Evolutionary conservation across 2,329 filamentous ascomycete genomes (phyloP), one percentile per base, ranked within the genome.

Genomic region (Trichoderma lentiforme): DNA sequence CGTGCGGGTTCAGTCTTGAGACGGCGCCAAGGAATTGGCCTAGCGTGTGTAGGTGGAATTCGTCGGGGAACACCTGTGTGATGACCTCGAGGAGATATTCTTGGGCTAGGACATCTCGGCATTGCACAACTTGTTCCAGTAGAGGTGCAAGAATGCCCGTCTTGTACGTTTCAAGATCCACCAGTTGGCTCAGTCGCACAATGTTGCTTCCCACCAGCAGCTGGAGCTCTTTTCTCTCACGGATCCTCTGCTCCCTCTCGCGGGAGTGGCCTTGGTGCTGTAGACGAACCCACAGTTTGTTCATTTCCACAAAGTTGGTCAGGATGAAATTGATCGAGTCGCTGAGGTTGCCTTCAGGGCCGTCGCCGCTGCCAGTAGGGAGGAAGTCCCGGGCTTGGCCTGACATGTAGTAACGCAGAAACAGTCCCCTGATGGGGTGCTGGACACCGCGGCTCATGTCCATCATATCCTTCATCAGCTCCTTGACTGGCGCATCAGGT

Each of bases 381-480:
- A 99, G 86, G 80, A 90, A 90, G 82, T 99, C 96, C 78, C 96
- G 89, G 51, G 96, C 95, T 84, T 99, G 96, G 47, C 96, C 95
- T 28, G 94, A 96, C 66, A 99, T 88, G 80, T 98, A 99, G 83
- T 99, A 99, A 79, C 96, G 91, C 78, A 99, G 84, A 81, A 99
- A 99, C 70, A 99, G 86, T 21, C 96, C 96, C 72, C 96, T 93
- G 74, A 98, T 95, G 18, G 96, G 96, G 82, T 99, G 96, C 80
- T 99, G 96, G 26, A 99, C 95, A 71, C 96, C 96, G 74, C 96
- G 90, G 83, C 94, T 98, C 96, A 99, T 99, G 83, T 99, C 96
- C 96, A 99, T 99, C 96, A 99, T 99, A 82, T 99, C 96, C 84
- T 99, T 99, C 96, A 99, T 99, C 74, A 99, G 94, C 85, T 99